Conservation (phyloP, 495 filamentous ascomycete species). For the Neurospora sp. region DNA sequence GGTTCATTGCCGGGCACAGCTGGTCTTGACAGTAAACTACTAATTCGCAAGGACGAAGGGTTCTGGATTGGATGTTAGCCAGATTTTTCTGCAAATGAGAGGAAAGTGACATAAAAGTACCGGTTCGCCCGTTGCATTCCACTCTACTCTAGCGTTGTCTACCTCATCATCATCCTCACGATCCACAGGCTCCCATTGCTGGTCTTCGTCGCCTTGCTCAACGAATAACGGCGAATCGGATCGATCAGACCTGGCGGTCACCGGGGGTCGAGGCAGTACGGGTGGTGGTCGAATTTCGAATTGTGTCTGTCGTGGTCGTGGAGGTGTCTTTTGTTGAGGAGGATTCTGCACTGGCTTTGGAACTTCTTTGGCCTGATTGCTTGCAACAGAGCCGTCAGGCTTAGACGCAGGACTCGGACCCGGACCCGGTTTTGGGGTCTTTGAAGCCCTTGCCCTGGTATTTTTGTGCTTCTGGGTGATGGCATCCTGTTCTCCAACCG, state of each 20-base stretch:
- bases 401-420: slow-evolving; percentile 24
- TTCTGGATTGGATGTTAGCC: slow-evolving; percentile 25
- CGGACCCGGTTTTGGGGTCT: slow-evolving; percentile 18
- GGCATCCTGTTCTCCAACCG: slow-evolving; percentile 61
- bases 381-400: slow-evolving; percentile 24
- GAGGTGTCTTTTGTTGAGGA: slow-evolving; percentile 10
- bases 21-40: slow-evolving; percentile 21
- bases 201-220: slow-evolving; percentile 54
- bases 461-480: slow-evolving; percentile 32
- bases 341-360: slow-evolving; percentile 1
- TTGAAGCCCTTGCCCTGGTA: slow-evolving; percentile 18
- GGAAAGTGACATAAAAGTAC: slow-evolving; percentile 16
- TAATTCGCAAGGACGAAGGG: slow-evolving; percentile 27
- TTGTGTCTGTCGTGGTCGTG: slow-evolving; percentile 11
- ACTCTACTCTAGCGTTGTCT: slow-evolving; percentile 50
- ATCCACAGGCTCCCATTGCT: slow-evolving; percentile 74
- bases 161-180: slow-evolving; percentile 61
- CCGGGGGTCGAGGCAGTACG: slow-evolving; percentile 36
- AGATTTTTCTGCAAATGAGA: background rate
- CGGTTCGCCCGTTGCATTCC: slow-evolving; percentile 60
- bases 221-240: slow-evolving; percentile 67
- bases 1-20: slow-evolving; percentile 15
- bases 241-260: slow-evolving; percentile 55
- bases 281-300: slow-evolving; percentile 29
- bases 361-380: slow-evolving; percentile 1